These are phyloP conservation scores for Amanita pallidorosea DNA, from an alignment of 768 basidiomycete species.

Conservation along the genomic window DNA sequence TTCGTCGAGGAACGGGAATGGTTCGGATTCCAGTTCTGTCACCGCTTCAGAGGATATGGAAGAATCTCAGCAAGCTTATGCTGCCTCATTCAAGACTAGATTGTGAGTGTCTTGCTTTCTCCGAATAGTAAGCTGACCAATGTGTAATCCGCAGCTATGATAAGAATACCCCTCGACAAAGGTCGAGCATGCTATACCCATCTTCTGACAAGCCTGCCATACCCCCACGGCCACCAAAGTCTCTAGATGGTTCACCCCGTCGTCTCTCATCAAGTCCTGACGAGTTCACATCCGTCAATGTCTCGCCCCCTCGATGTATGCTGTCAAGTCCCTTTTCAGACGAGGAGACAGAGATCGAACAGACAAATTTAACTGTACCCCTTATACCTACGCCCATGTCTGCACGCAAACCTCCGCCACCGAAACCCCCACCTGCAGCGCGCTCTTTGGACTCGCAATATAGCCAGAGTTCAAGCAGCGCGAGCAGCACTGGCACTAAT, in stretches of 20 bases:
- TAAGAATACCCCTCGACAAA: conserved; percentile 7
- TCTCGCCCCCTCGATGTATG: conserved; percentile 6
- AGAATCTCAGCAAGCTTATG: conserved; percentile 10
- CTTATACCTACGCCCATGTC: conserved; percentile 13
- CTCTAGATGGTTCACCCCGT: conserved; percentile 6
- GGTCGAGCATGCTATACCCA: conserved; percentile 7
- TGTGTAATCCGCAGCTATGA: not conserved
- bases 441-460: conserved; percentile 15
- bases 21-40: not conserved
- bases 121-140: not conserved
- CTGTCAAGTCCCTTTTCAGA: conserved; percentile 11
- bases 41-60: not conserved
- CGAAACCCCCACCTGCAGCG: not conserved
- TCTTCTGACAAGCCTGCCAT: conserved; percentile 13
- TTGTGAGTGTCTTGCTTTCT: conserved; percentile 33
- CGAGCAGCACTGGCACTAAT: not conserved
- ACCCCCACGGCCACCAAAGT: conserved; percentile 13
- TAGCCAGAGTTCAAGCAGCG: conserved; percentile 21
- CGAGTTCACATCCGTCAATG: not conserved
- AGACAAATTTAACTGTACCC: conserved; percentile 2
- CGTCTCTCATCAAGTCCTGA: conserved; percentile 3
- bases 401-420: conserved; percentile 8
- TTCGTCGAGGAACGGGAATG: not conserved
- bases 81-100: conserved; percentile 32
- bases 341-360: conserved; percentile 10